Percentiles rank a stretch among this genome's conserved stretches.
Evolutionary conservation across 139 green algal genomes (phyloP).

Genomic region (Pedinophyceae sp.): DNA sequence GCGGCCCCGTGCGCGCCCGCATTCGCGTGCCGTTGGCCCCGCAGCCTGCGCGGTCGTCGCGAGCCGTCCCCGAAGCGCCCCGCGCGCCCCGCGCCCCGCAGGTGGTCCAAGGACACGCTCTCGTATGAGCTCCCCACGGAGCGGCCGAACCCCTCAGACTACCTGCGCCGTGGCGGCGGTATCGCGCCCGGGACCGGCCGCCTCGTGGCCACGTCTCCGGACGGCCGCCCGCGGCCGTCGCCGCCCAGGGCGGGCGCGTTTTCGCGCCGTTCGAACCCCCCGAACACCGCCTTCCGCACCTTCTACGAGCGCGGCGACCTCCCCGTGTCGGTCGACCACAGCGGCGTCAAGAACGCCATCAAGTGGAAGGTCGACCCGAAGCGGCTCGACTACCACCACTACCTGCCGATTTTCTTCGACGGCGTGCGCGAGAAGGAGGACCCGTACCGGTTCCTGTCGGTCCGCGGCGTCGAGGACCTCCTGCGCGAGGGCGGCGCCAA

Average conservation of each 20-base stretch:
- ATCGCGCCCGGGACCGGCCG: not conserved
- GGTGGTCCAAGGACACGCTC: constrained; percentile 32
- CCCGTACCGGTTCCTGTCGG: constrained; percentile 67
- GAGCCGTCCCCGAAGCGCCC: no score
- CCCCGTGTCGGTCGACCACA: constrained; percentile 60
- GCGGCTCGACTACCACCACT: constrained; percentile 75
- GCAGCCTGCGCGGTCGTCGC: no score
- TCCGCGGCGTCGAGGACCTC: constrained; percentile 68
- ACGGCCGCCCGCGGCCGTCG: constrained; percentile 7
- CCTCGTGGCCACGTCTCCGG: no score
- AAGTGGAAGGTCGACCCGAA: constrained; percentile 64
- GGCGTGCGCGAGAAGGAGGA: constrained; percentile 73
- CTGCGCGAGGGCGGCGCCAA: constrained; percentile 39
- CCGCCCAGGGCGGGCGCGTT: constrained; percentile 27
- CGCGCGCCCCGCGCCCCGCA: no score
- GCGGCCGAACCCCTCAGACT: constrained; percentile 33
- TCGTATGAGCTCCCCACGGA: constrained; percentile 15
- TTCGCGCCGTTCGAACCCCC: constrained; percentile 34
- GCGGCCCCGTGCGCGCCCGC: no score
- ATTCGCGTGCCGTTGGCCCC: no score
- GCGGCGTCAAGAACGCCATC: constrained; percentile 58
- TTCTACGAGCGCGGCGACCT: constrained; percentile 74
- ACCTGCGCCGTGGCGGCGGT: constrained; percentile 10
- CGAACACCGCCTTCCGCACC: constrained; percentile 57
- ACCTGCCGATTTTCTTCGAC: constrained; percentile 83